A percentile compares a stretch with the other conserved stretches of the same genome.
Conservation (phyloP, 176 grass and related monocot genomes). For the Saccharum spontaneum region DNA sequence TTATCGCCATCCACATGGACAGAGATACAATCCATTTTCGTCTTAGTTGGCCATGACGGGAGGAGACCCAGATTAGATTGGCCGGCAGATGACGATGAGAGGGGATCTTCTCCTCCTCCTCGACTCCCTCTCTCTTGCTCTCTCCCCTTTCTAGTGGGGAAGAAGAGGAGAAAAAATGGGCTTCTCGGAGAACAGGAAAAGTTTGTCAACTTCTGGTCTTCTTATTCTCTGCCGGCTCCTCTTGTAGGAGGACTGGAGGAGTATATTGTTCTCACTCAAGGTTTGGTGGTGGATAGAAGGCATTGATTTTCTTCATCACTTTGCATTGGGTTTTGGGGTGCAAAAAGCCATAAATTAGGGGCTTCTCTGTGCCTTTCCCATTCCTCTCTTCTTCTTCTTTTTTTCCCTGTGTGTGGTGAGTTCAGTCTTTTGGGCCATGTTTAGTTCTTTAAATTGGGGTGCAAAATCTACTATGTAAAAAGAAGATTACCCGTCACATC, state of each 20-base stretch:
- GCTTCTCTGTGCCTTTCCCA: slow-evolving; percentile 35
- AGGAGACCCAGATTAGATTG: slow-evolving; percentile 26
- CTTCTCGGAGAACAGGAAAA: slow-evolving; percentile 71
- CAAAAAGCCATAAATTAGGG: slow-evolving; percentile 47
- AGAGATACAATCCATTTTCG: slow-evolving; percentile 25
- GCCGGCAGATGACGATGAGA: not conserved
- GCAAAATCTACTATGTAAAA: too few species aligned
- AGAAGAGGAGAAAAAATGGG: slow-evolving; percentile 42
- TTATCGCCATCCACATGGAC: slow-evolving; percentile 36
- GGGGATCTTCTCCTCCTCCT: not conserved
- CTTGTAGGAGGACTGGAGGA: not conserved
- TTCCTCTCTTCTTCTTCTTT: slow-evolving; percentile 1
- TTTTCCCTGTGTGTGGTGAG: not conserved
- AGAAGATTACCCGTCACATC: too few species aligned
- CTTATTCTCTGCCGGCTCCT: slow-evolving; percentile 39
- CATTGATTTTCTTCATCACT: slow-evolving; percentile 36
- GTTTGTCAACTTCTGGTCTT: slow-evolving; percentile 64
- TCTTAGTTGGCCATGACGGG: not conserved
- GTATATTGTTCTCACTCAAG: slow-evolving; percentile 17
- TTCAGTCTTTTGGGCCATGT: slow-evolving; percentile 14
- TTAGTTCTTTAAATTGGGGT: too few species aligned
- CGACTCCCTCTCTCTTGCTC: not conserved
- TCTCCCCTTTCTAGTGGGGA: slow-evolving; percentile 14
- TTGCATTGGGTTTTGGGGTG: slow-evolving; percentile 37
- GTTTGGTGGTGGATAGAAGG: slow-evolving; percentile 35